Base-by-base conservation (phyloP, 176 grass and related monocot species). In the Eremochloa ophiuroides region DNA sequence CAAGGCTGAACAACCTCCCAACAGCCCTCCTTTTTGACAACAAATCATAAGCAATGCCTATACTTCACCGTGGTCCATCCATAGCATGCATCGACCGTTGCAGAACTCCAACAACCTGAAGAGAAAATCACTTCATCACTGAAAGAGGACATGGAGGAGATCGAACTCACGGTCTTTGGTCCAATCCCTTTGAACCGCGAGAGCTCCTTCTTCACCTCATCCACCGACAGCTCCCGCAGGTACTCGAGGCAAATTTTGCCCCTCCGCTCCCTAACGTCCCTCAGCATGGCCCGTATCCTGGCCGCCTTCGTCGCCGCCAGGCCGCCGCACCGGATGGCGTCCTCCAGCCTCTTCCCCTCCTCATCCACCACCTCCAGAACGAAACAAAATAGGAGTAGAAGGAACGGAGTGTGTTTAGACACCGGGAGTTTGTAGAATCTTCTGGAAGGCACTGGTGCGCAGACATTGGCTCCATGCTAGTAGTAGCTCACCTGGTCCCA, bases 141-240 rank as follows among this genome's bases (percentile, higher is more conserved):
- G 56, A 53, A 66, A 72, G 66, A 70, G 11, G 62, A 66, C 8
- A 26, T 14, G 40, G 72, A 81, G 14, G 20, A 78, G 17, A 53
- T 83, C 11, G 9, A 74, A 74, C 76, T 68, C 89, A 98, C 93
- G 30, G 93, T 95, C 85, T 99, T 93, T 20, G 89, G 96, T 30
- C 96, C 93, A 47, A 95, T 95, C 42, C 91, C 91, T 88, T 99
- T 95, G 87, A 95, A 95, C 55, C 67, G 88, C 3, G 86, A 91
- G 8, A 98, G 88, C 84, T 98, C 92, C 22, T 51, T 79, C 90
- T 95, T 98, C 18, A 98, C 87, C 79, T 91, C 86, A 7, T 89
- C 82, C 41, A 93, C 70, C 1, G 90, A 86, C 63, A 98, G 61
- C 2, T 78, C 76, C 40, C 84, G 70, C 71, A 93, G 70, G 68